A percentile compares a stretch with the other conserved stretches of the same genome.
These are phyloP conservation scores for Neoarthrinium moseri DNA, from an alignment of 2,329 filamentous ascomycete genomes.

Conservation along the genomic window DNA sequence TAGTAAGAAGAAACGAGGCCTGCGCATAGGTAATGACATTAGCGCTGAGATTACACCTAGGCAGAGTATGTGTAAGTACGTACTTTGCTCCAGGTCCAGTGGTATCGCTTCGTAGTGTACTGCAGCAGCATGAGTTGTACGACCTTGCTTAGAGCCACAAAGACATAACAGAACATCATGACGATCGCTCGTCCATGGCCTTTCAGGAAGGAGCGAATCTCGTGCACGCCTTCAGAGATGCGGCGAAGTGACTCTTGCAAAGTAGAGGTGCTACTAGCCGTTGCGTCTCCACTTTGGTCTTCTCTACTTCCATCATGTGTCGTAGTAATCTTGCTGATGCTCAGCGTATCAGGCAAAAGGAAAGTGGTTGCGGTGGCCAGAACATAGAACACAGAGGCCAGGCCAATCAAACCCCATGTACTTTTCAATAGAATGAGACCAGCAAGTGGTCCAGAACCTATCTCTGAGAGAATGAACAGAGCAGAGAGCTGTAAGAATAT, in stretches of 20 bases:
- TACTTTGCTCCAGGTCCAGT: conserved; percentile 45
- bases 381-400: conserved; percentile 29
- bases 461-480: conserved; percentile 34
- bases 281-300: neutral
- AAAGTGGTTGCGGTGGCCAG: conserved; percentile 27
- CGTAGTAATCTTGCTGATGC: conserved; percentile 21
- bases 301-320: neutral
- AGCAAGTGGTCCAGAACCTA: conserved; percentile 37
- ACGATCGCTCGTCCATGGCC: conserved; percentile 35
- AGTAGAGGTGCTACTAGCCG: neutral
- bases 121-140: conserved; percentile 44
- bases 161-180: conserved; percentile 34
- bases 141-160: conserved; percentile 30
- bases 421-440: conserved; percentile 36
- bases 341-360: conserved; percentile 42
- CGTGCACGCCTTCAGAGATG: conserved; percentile 24
- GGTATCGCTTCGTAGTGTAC: conserved; percentile 51
- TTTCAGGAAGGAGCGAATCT: conserved; percentile 39
- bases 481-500: conserved; percentile 40
- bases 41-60: conserved; percentile 13
- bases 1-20: conserved; percentile 40
- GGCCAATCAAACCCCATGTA: conserved; percentile 39
- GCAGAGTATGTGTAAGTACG: conserved; percentile 20
- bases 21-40: conserved; percentile 24
- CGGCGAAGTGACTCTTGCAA: neutral